Evolutionary conservation across 768 basidiomycete genomes (phyloP), one percentile per base, ranked within the genome.

Genomic region (Tylopilus sp.): DNA sequence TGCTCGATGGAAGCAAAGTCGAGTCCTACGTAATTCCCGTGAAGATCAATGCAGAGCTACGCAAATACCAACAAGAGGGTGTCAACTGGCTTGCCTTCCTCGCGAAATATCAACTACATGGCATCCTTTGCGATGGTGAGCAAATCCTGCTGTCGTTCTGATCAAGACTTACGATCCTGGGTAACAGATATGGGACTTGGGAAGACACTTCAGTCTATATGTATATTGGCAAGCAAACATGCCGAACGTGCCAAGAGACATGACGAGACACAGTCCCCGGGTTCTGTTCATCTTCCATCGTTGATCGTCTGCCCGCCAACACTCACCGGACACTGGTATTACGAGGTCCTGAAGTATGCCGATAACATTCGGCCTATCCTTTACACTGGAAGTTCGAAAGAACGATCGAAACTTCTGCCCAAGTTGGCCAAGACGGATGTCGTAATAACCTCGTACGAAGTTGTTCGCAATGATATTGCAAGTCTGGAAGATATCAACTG

Each of bases 81-180:
- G 91, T 99, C 57, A 98, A 92, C 66, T 99, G 97, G 97, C 77
- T 99, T 17, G 97, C 97, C 1, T 99, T 99, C 75, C 77, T 99
- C 33, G 91, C 93, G 18, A 98, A 97, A 67, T 99, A 97, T 67
- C 97, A 98, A 62, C 71, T 99, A 3, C 97, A 99, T 65, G 97
- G 97, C 13, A 91, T 98, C 60, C 83, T 99, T 25, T 99, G 97
- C 65, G 97, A 99, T 63, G 97, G 95, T 93, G 60, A 58, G 61
- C 7, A 28, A n/a, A 11, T 22, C 26, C 40, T 9, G 3, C 9
- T 57, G 80, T 40, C 13, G 25, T 35, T 25, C 12, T 31, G n/a
- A 17, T 18, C 17, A 15, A 22, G 9, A 26, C n/a, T 46, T 28
- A 42, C 23, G 26, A 46, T 44, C 39, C 8, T 40, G 4, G 11